Evolutionary conservation across 306 rosid genomes (phyloP).

Genomic region (Leucaena leucocephala): DNA sequence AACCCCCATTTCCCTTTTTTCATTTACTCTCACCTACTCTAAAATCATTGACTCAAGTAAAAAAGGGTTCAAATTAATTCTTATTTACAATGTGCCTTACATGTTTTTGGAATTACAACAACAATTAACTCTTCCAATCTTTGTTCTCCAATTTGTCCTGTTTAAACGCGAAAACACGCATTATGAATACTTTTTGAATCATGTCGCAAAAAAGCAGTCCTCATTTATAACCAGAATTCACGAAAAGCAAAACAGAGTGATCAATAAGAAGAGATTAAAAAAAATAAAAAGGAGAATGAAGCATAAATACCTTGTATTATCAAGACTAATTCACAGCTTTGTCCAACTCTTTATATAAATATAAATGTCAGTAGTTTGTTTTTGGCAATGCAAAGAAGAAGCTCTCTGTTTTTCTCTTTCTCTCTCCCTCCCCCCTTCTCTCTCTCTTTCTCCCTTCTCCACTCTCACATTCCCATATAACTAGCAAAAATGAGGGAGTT

Average conservation of each 20-base stretch:
- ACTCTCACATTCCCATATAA: conserved; percentile 28
- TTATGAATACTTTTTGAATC: too few relatives aligned
- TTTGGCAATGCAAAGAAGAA: conserved; percentile 41
- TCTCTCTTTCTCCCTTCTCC: conserved; percentile 25
- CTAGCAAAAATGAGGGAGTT: conserved; percentile 61
- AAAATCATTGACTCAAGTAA: neutral
- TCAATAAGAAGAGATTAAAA: conserved; percentile 32
- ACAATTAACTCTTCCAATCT: neutral
- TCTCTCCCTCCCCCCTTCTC: neutral
- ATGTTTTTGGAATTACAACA: too few relatives aligned
- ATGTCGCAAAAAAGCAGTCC: conserved; percentile 47
- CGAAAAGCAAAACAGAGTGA: conserved; percentile 45
- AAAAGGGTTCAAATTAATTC: neutral
- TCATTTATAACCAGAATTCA: conserved; percentile 57
- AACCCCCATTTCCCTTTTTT: neutral
- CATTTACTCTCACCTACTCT: neutral
- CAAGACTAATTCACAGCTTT: conserved; percentile 40
- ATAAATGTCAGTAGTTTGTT: conserved; percentile 45
- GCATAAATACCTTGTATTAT: conserved; percentile 44
- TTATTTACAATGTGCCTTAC: neutral
- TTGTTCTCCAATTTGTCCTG: neutral
- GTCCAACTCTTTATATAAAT: conserved; percentile 57
- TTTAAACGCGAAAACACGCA: neutral
- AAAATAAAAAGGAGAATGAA: conserved; percentile 40
- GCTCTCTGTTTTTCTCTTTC: conserved; percentile 19